Evolutionary conservation across 805 yeast species (phyloP).

Genomic region (Candida berthetii): DNA sequence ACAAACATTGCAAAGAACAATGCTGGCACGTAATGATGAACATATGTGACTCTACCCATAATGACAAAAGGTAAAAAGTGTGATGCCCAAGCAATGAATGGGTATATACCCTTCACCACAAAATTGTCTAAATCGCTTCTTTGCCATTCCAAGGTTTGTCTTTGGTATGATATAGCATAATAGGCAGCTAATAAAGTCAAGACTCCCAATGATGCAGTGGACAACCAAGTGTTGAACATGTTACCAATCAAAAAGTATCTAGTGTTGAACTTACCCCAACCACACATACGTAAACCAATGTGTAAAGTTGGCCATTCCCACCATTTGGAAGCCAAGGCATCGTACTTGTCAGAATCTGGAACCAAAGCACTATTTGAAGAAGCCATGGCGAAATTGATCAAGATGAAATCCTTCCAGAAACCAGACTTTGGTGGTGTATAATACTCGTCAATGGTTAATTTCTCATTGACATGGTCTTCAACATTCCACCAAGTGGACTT

Average conservation of each 20-base stretch:
- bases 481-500: constrained; percentile 88
- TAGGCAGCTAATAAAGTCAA: constrained; percentile 36
- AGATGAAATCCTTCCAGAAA: constrained; percentile 68
- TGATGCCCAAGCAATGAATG: constrained; percentile 85
- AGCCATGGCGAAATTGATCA: constrained; percentile 80
- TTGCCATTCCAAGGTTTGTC: constrained; percentile 51
- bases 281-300: constrained; percentile 69
- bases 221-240: constrained; percentile 73
- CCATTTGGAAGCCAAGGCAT: constrained; percentile 61
- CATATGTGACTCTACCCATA: constrained; percentile 96
- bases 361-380: constrained; percentile 77
- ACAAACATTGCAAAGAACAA: constrained; percentile 88
- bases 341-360: constrained; percentile 73
- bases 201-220: constrained; percentile 46
- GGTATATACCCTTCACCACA: constrained; percentile 67
- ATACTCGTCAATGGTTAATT: constrained; percentile 46
- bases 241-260: constrained; percentile 70
- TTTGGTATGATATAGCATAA: constrained; percentile 55
- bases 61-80: constrained; percentile 85
- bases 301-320: constrained; percentile 86
- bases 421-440: constrained; percentile 59
- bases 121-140: constrained; percentile 32
- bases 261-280: constrained; percentile 51
- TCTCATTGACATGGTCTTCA: constrained; percentile 59
- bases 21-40: constrained; percentile 95